A percentile compares a stretch with the other conserved stretches of the same genome.
Evolutionary conservation across 169 alveolate genomes (phyloP).

Genomic region (Pseudocohnilembus persalinus): DNA sequence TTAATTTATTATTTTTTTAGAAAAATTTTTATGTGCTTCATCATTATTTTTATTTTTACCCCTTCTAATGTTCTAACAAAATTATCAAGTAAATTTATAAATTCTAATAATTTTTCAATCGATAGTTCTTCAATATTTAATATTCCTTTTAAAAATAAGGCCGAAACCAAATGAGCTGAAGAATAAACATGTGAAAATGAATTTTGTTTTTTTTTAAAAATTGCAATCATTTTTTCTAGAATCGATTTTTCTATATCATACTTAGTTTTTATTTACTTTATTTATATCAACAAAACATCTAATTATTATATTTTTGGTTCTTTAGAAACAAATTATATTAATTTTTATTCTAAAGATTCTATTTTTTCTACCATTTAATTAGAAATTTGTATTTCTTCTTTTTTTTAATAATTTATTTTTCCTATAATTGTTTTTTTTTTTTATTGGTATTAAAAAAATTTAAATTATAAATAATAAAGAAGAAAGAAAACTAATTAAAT

Average conservation of each 20-base stretch:
- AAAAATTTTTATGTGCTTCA: too few species aligned
- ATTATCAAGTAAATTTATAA: neutral
- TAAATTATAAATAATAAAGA: too few species aligned
- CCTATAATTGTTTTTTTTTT: too few species aligned
- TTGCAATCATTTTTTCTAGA: neutral
- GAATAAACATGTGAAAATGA: neutral
- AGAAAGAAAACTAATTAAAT: too few species aligned
- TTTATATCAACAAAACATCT: neutral
- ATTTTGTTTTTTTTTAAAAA: too few species aligned
- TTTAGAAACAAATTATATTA: too few species aligned
- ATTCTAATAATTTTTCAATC: neutral
- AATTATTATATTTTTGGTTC: neutral
- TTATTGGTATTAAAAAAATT: too few species aligned
- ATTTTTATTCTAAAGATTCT: neutral
- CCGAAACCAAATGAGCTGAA: neutral
- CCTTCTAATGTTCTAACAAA: neutral
- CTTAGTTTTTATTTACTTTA: neutral
- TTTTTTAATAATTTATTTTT: too few species aligned
- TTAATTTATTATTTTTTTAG: too few species aligned
- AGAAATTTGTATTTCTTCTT: too few species aligned
- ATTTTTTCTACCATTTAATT: neutral
- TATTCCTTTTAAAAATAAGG: neutral
- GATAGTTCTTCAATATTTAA: neutral
- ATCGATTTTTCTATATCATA: too few species aligned
- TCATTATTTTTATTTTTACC: too few species aligned